Evolutionary conservation across 345 rosid species (phyloP), one percentile per base, ranked within the genome.

Genomic region (Gynandropsis gynandra): DNA sequence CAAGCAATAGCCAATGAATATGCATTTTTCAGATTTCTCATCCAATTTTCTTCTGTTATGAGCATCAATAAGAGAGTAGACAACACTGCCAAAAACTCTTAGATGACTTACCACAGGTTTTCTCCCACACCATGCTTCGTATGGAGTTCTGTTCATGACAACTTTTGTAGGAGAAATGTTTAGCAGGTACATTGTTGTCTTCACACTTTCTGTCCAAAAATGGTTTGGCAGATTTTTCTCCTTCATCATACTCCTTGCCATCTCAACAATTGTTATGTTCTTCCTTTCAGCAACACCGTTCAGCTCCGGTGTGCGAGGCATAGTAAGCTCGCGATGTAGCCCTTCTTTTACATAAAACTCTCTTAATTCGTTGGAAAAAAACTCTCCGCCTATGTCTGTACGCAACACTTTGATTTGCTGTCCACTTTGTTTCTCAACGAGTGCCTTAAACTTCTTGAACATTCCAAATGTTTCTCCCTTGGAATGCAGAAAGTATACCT

Each of bases 71-170:
- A 37, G 47, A 14, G 11, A 1, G 9, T 54, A 19, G 15, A 20
- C 47, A 13, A 54, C 4, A 0, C 27, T 54, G 37, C 38, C 48
- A 54, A 40, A 41, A 1, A 41, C 27, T 54, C 48, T 24, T 41
- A 41, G 11, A 16, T 54, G 38, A 2, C 35, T 37, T 10, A 40
- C 15, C 10, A n/a, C 37, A 5, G 37, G 24, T 8, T 40, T 54
- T 3, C 24, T 54, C 20, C 35, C 46, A 5, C 57, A 21, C 39
- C 39, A 41, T n/a, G n/a, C n/a, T n/a, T n/a, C n/a, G n/a, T n/a
- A n/a, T n/a, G n/a, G n/a, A n/a, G n/a, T n/a, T n/a, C n/a, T n/a
- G n/a, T n/a, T n/a, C n/a, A n/a, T n/a, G n/a, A n/a, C n/a, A n/a
- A n/a, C n/a, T n/a, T n/a, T 54, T 37, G 33, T 37, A 35, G 34